Base-by-base conservation (phyloP, 2,329 filamentous ascomycete species). In the Pseudopyrenochaeta lycopersici region DNA sequence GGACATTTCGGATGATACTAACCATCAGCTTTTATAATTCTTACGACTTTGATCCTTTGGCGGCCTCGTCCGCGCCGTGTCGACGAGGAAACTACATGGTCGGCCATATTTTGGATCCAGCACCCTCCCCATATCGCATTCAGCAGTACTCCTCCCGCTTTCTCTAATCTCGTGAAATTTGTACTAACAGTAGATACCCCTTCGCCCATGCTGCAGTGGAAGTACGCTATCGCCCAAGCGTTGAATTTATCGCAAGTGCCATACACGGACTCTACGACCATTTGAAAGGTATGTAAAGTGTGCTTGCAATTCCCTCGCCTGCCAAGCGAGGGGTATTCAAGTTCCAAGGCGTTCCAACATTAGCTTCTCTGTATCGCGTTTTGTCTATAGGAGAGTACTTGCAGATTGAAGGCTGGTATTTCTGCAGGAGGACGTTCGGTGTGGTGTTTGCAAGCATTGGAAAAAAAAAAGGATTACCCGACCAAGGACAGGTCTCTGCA, bases 1-100 rank as follows among this genome's bases (percentile, higher is more conserved):
- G 38, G 39, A 30, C 32, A 7, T 27, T 52, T 18, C 46, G 30
- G 53, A 48, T 15, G 43, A 21, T 55, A 65, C 67, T 72, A 67
- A 71, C 60, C 41, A 30, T 23, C 46, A 66, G 60, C 29, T 55
- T 53, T 54, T 14, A 29, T 23, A 50, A 38, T 48, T 41, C 43
- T 33, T 51, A 38, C 40, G 40, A 30, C 40, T 31, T 5, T 2
- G n/a, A 43, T 23, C 9, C n/a, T 20, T 51, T 18, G 31, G 43
- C 40, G 15, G 10, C 21, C 21, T 5, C 7, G 7, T 21, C 14
- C 5, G n/a, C 36, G 9, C 36, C 35, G 10, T 14, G 36, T 12
- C 36, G 21, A 21, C 36, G 21, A 7, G 21, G 17, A 20, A 18
- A 39, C 10, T 14, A 18, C 36, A n/a, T 23, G 2, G 18, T 21